These are phyloP conservation scores for Phytophthora hybrid DNA, from an alignment of 352 stramenopile species.

Conservation along the genomic window DNA sequence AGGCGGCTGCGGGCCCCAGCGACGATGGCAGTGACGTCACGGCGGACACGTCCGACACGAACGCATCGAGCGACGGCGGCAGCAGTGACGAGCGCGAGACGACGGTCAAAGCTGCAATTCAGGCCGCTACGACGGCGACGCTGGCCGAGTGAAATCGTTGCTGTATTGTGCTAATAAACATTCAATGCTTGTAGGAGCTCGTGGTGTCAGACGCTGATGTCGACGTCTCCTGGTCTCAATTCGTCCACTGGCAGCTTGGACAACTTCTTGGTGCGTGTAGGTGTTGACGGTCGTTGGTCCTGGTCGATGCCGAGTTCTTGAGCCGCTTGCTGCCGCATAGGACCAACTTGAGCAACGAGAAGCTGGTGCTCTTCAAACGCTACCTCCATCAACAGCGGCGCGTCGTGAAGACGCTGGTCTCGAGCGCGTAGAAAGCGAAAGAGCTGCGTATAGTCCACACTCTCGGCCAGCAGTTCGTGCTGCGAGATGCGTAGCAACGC, in stretches of 20 bases:
- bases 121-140: conserved; percentile 54
- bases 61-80: conserved; percentile 34
- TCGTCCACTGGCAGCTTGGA: conserved; percentile 18
- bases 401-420: conserved; percentile 69
- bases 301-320: conserved; percentile 25
- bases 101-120: conserved; percentile 71
- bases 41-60: conserved; percentile 21
- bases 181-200: conserved; percentile 15
- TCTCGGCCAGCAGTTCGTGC: conserved; percentile 58
- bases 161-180: conserved; percentile 33
- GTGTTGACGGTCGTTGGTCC: conserved; percentile 1
- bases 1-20: conserved; percentile 13
- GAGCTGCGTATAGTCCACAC: conserved; percentile 74
- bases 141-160: conserved; percentile 29
- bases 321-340: conserved; percentile 20
- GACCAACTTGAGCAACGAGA: conserved; percentile 27
- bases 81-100: conserved; percentile 55
- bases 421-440: conserved; percentile 69
- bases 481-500: conserved; percentile 67
- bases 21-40: conserved; percentile 40
- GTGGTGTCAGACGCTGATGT: conserved; percentile 9
- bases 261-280: conserved; percentile 1
- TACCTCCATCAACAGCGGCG: conserved; percentile 66
- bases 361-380: conserved; percentile 58
- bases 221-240: conserved; percentile 27